A percentile compares a stretch with the other conserved stretches of the same genome.
Evolutionary conservation across 495 filamentous ascomycete genomes (phyloP).

Genomic region (Evernia prunastri): DNA sequence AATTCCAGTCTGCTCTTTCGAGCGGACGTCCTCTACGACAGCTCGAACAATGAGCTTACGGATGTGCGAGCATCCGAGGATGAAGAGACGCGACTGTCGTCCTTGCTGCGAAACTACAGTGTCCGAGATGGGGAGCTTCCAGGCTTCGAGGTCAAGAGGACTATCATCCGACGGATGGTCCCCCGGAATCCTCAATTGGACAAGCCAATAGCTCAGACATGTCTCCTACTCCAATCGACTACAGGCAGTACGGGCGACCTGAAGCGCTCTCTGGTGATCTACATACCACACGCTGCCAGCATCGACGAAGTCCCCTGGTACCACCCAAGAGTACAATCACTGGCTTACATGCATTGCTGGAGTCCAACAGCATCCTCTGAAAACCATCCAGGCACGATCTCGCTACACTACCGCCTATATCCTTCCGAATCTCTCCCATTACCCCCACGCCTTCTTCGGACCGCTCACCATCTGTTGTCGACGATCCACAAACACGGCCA

Average conservation of each 20-base stretch:
- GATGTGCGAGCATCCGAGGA: neutral
- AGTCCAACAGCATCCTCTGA: constrained; percentile 30
- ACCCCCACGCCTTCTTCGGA: constrained; percentile 57
- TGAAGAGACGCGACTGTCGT: constrained; percentile 8
- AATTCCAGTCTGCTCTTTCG: constrained; percentile 77
- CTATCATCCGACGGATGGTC: constrained; percentile 65
- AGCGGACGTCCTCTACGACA: constrained; percentile 72
- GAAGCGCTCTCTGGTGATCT: constrained; percentile 57
- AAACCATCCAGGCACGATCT: constrained; percentile 45
- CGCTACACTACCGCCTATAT: constrained; percentile 64
- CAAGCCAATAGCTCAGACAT: constrained; percentile 68
- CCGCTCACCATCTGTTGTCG: constrained; percentile 60
- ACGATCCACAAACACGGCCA: constrained; percentile 72
- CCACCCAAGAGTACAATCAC: constrained; percentile 64
- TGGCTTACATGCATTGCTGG: constrained; percentile 70
- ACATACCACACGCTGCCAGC: constrained; percentile 62
- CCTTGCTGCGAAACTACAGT: constrained; percentile 10
- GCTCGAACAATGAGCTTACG: constrained; percentile 23
- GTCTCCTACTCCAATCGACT: constrained; percentile 46
- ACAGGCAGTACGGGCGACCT: neutral
- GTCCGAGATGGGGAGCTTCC: constrained; percentile 37
- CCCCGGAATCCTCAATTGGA: constrained; percentile 77
- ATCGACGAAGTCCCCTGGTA: constrained; percentile 72
- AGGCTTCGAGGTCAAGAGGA: constrained; percentile 51
- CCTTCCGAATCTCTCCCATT: constrained; percentile 33